Percentiles rank a stretch among this genome's conserved stretches.
These are phyloP conservation scores for Piloderma croceum DNA, from an alignment of 768 basidiomycete genomes.

Conservation along the genomic window DNA sequence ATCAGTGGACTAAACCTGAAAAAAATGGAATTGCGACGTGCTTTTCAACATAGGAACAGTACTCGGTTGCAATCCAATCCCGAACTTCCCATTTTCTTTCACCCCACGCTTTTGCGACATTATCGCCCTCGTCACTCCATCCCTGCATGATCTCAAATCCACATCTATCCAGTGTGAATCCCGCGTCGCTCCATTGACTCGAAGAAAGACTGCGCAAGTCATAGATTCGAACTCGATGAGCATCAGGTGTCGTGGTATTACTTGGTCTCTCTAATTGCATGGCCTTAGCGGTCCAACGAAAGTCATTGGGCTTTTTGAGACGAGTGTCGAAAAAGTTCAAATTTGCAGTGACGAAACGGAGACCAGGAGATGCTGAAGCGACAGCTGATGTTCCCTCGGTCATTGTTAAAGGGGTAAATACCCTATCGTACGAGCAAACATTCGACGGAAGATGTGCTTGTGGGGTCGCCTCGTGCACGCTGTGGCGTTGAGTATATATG, in stretches of 20 bases:
- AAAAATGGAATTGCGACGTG: neutral
- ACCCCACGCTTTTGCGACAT: neutral
- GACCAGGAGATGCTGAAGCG: too few relatives aligned
- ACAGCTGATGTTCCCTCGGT: too few relatives aligned
- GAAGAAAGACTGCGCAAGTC: neutral
- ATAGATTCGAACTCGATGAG: neutral
- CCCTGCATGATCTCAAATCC: neutral
- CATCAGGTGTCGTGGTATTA: neutral
- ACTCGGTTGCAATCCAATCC: neutral
- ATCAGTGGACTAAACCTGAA: neutral
- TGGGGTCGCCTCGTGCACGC: too few relatives aligned
- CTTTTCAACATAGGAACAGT: neutral
- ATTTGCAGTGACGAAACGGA: neutral
- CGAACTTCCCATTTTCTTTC: neutral
- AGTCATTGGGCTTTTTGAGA: neutral
- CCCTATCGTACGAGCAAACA: too few relatives aligned
- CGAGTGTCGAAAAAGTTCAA: neutral
- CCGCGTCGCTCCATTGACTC: neutral
- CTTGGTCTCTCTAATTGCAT: neutral
- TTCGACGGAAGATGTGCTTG: too few relatives aligned
- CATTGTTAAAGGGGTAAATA: too few relatives aligned
- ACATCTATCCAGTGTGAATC: neutral
- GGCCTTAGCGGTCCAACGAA: neutral
- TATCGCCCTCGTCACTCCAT: neutral
- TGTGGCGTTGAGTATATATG: too few relatives aligned